Percentiles rank a stretch among this genome's conserved stretches.
These are phyloP conservation scores for sorghum (Sorghum bicolor) DNA, from an alignment of 176 grass and related monocot genomes.

Conservation along the genomic window Sorghum_bicolor_NCBIv3 NC_012872.2:5325001-5325500, in stretches of 20 bases:
- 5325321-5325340: slow-evolving; percentile 91
- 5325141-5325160: slow-evolving; percentile 98
- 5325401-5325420: background rate
- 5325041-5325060: slow-evolving; percentile 89
- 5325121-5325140: slow-evolving; percentile 17
- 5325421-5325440: background rate
- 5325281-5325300: slow-evolving; percentile 80
- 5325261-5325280: slow-evolving; percentile 71
- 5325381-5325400: background rate
- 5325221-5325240: slow-evolving; percentile 74
- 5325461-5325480: slow-evolving; percentile 70
- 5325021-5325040: slow-evolving; percentile 97
- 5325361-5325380: slow-evolving; percentile 7
- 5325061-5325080: slow-evolving; percentile 3
- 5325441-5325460: background rate
- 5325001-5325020: slow-evolving; percentile 97
- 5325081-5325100: background rate
- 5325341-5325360: slow-evolving; percentile 57
- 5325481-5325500: slow-evolving; percentile 93
- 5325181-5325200: slow-evolving; percentile 90
- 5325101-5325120: background rate
- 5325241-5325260: slow-evolving; percentile 70
- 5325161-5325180: slow-evolving; percentile 70
- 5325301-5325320: slow-evolving; percentile 89
- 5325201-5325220: slow-evolving; percentile 91